A percentile compares a stretch with the other conserved stretches of the same genome.
Evolutionary conservation across 225 moss, liverwort and hornwort genomes (phyloP).

Genomic region (Pseudoscleropodium purum): DNA sequence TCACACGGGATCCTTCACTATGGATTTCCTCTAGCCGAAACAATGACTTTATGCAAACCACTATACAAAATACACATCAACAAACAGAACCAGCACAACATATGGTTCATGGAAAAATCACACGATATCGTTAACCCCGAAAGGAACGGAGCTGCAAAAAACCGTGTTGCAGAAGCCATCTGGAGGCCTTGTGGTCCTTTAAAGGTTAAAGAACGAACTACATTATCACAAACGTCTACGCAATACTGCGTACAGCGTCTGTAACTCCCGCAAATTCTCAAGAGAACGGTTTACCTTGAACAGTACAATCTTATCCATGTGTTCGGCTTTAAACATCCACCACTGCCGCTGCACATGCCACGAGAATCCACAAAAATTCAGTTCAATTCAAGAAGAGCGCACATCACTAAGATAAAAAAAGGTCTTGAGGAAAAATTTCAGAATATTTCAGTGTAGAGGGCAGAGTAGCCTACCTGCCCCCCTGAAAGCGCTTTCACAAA

Average conservation of each 20-base stretch:
- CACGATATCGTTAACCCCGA: neutral
- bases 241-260: neutral
- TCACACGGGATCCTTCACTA: neutral
- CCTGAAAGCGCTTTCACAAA: slow-evolving; percentile 76
- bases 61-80: neutral
- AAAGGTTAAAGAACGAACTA: neutral
- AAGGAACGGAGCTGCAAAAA: too few species aligned
- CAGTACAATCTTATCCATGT: slow-evolving; percentile 94
- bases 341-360: slow-evolving; percentile 84
- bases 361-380: neutral
- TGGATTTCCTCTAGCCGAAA: neutral
- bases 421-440: neutral
- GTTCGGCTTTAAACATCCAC: slow-evolving; percentile 94
- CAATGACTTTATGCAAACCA: neutral
- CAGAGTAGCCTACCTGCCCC: slow-evolving; percentile 57
- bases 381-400: neutral
- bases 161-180: too few species aligned
- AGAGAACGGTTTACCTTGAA: slow-evolving; percentile 64
- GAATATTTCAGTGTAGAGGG: neutral
- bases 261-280: neutral
- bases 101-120: neutral
- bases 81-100: neutral
- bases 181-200: too few species aligned
- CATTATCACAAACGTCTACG: neutral
- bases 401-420: neutral